phyloP scores from a whole-genome alignment of 495 filamentous ascomycete species.

The Podospora pseudoanserina region DNA sequence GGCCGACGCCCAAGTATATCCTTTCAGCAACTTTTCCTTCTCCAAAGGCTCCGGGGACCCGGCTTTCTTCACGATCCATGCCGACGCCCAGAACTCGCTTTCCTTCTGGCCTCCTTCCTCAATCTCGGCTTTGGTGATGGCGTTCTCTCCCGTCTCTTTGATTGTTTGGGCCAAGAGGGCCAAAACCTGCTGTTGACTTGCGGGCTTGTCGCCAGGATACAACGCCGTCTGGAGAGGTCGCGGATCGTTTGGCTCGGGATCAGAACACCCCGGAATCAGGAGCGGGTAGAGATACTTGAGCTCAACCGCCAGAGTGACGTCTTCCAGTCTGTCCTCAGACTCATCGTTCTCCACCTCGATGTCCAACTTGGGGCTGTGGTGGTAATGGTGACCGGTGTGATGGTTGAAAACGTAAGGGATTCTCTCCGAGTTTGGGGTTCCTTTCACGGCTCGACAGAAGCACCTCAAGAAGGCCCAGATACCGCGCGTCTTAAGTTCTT shows the following conservation, averaged over 20 bases:
- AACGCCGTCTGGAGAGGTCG: neutral
- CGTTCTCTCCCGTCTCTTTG: slow-evolving; percentile 16
- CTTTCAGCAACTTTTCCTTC: slow-evolving; percentile 14
- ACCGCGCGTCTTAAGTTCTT: neutral
- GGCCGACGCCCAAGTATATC: slow-evolving; percentile 29
- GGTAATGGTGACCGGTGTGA: neutral
- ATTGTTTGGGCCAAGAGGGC: slow-evolving; percentile 23
- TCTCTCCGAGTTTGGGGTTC: neutral
- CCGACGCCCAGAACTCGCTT: slow-evolving; percentile 26
- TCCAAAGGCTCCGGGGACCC: slow-evolving; percentile 27
- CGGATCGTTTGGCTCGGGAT: neutral
- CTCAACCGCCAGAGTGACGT: slow-evolving; percentile 2
- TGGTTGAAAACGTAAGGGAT: neutral
- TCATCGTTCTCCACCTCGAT: neutral
- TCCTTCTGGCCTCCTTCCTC: slow-evolving; percentile 13
- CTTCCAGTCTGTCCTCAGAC: slow-evolving; percentile 2
- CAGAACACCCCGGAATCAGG: slow-evolving; percentile 3
- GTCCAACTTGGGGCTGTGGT: no score
- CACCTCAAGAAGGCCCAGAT: neutral
- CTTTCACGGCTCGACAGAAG: neutral
- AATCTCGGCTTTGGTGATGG: slow-evolving; percentile 22
- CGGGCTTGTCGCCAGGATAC: neutral
- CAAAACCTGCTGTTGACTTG: slow-evolving; percentile 13
- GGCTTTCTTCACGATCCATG: slow-evolving; percentile 36
- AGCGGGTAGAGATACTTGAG: slow-evolving; percentile 18